A percentile compares a stretch with the other conserved stretches of the same genome.
These are phyloP conservation scores for Mycosphaerella sp. DNA, from an alignment of 2,329 filamentous ascomycete genomes.

Conservation along the genomic window DNA sequence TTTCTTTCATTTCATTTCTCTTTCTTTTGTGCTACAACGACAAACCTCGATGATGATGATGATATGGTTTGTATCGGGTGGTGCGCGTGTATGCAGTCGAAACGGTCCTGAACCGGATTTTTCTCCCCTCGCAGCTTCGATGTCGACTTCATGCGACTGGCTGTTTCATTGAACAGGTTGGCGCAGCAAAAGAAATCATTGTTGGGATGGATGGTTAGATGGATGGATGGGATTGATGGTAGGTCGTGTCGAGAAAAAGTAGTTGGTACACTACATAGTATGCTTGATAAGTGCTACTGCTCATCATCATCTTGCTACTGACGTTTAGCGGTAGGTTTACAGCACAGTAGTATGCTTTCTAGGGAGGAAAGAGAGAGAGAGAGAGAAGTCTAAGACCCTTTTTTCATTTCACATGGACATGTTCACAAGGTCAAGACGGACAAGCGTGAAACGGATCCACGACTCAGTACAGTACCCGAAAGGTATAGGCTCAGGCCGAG, in stretches of 20 bases:
- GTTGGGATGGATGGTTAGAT: too few relatives aligned
- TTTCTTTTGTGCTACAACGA: too few relatives aligned
- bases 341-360: background rate
- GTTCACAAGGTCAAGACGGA: background rate
- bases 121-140: too few relatives aligned
- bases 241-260: too few relatives aligned
- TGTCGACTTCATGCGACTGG: too few relatives aligned
- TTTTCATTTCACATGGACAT: background rate
- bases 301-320: background rate
- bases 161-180: too few relatives aligned
- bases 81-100: background rate
- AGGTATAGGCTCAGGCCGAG: background rate
- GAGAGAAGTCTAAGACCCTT: background rate
- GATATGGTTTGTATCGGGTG: too few relatives aligned
- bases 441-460: conserved; percentile 6
- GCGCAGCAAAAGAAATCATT: too few relatives aligned
- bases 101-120: background rate
- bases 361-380: too few relatives aligned
- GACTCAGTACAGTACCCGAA: background rate
- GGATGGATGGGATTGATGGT: too few relatives aligned
- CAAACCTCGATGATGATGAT: too few relatives aligned
- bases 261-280: background rate
- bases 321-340: background rate
- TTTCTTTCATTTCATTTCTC: too few relatives aligned
- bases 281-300: background rate